A percentile compares a stretch with the other conserved stretches of the same genome.
phyloP scores from a whole-genome alignment of 2,329 filamentous ascomycete species.

The Ophiocordyceps camponoti-rufipedis region DNA sequence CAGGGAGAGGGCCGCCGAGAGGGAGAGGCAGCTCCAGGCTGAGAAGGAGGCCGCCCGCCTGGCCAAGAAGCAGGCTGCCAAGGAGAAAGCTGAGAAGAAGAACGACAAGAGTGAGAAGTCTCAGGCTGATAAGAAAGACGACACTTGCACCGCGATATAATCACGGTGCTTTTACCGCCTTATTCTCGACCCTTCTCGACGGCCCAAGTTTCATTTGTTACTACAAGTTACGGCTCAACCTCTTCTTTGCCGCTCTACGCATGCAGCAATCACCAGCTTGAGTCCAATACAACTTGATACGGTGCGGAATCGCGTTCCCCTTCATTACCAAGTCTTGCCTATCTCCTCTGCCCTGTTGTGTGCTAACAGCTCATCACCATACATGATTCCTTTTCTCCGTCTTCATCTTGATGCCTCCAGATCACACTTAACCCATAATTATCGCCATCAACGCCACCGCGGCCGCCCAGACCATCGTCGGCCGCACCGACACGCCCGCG shows the following conservation, averaged over 20 bases:
- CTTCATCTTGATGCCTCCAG: not conserved
- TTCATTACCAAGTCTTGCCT: not conserved
- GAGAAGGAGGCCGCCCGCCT: not conserved
- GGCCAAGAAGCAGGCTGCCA: not conserved
- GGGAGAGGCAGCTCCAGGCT: not conserved
- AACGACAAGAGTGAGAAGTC: not conserved
- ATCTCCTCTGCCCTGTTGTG: not conserved
- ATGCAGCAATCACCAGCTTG: too few species aligned
- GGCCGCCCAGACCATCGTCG: constrained; percentile 13
- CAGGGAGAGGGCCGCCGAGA: not conserved
- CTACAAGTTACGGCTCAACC: too few species aligned
- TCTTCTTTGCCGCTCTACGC: too few species aligned
- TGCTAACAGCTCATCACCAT: not conserved
- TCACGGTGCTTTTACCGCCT: not conserved
- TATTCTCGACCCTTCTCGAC: not conserved
- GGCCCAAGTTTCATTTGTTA: not conserved
- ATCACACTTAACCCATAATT: constrained; percentile 10
- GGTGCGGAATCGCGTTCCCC: too few species aligned
- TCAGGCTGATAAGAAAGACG: not conserved
- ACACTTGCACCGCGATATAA: not conserved
- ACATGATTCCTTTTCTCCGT: not conserved
- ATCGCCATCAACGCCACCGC: constrained; percentile 15
- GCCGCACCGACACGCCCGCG: constrained; percentile 11
- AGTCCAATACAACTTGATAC: not conserved
- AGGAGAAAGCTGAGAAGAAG: not conserved